phyloP scores from a whole-genome alignment of 164 flowering plant species.

The Tetracentron sinense region DNA sequence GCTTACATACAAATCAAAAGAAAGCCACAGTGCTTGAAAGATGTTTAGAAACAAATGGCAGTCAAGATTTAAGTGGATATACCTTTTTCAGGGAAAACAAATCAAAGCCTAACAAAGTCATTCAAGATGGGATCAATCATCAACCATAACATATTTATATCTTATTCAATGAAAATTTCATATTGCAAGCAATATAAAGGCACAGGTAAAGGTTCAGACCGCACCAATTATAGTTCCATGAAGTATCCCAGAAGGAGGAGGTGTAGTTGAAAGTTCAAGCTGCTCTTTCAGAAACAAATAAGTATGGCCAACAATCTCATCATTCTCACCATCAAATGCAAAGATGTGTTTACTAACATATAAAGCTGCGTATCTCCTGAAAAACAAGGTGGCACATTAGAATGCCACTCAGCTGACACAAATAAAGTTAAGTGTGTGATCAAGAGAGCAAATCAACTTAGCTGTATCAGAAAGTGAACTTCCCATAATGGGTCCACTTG shows the following conservation, averaged over 20 bases:
- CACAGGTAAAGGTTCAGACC: slow-evolving; percentile 1
- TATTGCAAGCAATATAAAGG: background rate
- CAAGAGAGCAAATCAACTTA: background rate
- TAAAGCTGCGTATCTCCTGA: slow-evolving; percentile 73
- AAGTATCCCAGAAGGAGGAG: slow-evolving; percentile 64
- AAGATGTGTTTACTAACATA: slow-evolving; percentile 53
- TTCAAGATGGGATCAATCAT: no score
- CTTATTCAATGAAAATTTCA: background rate
- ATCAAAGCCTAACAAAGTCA: background rate
- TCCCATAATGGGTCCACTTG: no score
- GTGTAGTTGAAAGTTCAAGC: slow-evolving; percentile 54
- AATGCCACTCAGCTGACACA: slow-evolving; percentile 1
- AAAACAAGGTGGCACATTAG: slow-evolving; percentile 6
- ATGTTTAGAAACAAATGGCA: background rate
- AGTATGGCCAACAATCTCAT: slow-evolving; percentile 75
- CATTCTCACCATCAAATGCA: slow-evolving; percentile 45
- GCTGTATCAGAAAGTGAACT: background rate
- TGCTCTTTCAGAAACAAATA: slow-evolving; percentile 78
- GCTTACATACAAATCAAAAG: no score
- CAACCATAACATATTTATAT: background rate
- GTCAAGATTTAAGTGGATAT: no score
- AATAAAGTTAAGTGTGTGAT: background rate
- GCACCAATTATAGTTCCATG: slow-evolving; percentile 81
- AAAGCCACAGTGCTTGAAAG: background rate
- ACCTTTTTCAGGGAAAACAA: background rate